Base-by-base conservation (phyloP, 768 basidiomycete species). In the Pleurotus citrinopileatus region DNA sequence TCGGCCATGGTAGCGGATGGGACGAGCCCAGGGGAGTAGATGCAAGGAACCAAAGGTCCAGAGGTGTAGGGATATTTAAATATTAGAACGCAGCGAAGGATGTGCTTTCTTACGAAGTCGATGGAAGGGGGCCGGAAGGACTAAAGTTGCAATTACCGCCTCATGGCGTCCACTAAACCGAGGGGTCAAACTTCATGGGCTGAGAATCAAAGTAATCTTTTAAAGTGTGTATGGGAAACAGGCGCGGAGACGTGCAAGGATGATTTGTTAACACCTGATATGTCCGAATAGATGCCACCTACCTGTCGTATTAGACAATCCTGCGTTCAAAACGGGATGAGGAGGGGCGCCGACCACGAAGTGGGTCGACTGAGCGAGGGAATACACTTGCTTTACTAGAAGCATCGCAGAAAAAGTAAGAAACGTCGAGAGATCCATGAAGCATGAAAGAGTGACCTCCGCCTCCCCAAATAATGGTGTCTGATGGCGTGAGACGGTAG, bases 351-450 rank as follows among this genome's bases (percentile, higher is more conserved):
- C 12, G 12, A 12, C 17, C 17, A 9, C 10, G 19, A 28, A 37
- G 29, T 26, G 25, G 32, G n/a, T 10, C 48, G 28, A 38, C 10
- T 37, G 10, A 34, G 9, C n/a, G 5, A 15, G 48, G 48, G 20
- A 51, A 37, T n/a, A n/a, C 19, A 20, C 12, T 26, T 51, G 10
- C 48, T 34, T 20, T 51, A 34, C 48, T 37, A 51, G 48, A 51
- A 51, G 48, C 48, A 22, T 22, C 7, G 19, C 19, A 2, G 22
- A 34, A 15, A 51, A 51, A 51, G 48, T 22, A 51, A 51, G 48
- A 37, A 51, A 51, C 48, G 48, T 51, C 48, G 48, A 51, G 48
- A 51, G 29, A 51, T 51, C 48, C 48, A 51, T 37, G 48, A 51
- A 40, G 38, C 38, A 7, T 40, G 38, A 15, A 40, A 19, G 37